Base-by-base conservation (phyloP, 2,329 filamentous ascomycete genomes). In the Paramyrothecium roridum region DNA sequence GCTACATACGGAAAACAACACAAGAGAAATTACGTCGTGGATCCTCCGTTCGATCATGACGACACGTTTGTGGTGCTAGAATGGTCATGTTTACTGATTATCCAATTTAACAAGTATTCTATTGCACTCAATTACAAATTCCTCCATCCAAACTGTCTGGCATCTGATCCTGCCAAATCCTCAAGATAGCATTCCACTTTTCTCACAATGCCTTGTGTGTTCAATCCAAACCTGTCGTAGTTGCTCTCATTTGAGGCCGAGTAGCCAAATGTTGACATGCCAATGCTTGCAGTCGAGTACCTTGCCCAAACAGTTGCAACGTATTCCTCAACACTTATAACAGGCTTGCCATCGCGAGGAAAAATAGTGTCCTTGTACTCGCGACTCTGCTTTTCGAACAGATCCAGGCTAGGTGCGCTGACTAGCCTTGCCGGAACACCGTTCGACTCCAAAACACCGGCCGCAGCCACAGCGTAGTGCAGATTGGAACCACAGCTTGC, bases 311-410 rank as follows among this genome's bases (percentile, higher is more conserved):
- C 73, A 8, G 75, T 76, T 0, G 73, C 70, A 3, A 76, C 68
- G 57, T 77, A 80, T 17, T 79, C 73, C 64, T 81, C 78, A 7
- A 81, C 76, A 8, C 78, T 75, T 2, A 80, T 71, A 8, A 70
- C 61, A 2, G 74, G 72, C 3, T 48, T 59, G 2, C 58, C 58
- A 33, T 61, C 58, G 11, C 49, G 37, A 7, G 57, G 56, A 52
- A 57, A 61, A 30, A 59, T 52, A n/a, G 64, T 30, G 26, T 30
- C 26, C 26, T 30, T 30, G 55, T 80, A 80, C 53, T 70, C 68
- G 3, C 63, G 59, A 6, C 70, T 56, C 60, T 79, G 73, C 47
- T 59, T 50, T 48, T 75, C 72, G 50, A 76, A 76, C 7, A 73
- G 61, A 13, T 71, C 59, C 56, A 70, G 68, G 54, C 72, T 73